These are phyloP conservation scores for Syzygium aqueum DNA, from an alignment of 345 rosid species.

Conservation along the genomic window DNA sequence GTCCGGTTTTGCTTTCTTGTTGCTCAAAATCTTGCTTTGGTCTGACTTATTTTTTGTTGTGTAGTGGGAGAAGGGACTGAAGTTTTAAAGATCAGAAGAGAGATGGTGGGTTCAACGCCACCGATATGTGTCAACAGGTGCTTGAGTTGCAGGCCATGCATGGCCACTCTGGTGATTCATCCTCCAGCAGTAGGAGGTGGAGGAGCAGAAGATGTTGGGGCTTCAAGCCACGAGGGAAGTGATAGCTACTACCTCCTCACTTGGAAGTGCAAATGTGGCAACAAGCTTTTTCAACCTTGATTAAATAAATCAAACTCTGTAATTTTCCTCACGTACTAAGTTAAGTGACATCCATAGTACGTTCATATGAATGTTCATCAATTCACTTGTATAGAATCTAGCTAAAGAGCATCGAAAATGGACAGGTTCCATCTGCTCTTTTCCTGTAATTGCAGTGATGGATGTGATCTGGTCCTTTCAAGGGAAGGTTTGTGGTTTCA, in stretches of 20 bases:
- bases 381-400: not conserved
- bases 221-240: not conserved
- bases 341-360: not conserved
- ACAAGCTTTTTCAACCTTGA: constrained; percentile 26
- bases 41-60: constrained; percentile 2
- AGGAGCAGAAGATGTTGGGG: not conserved
- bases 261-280: constrained; percentile 44
- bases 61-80: not conserved
- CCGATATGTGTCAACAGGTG: constrained; percentile 29
- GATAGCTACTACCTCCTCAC: constrained; percentile 25
- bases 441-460: not conserved
- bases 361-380: not conserved
- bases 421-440: not conserved
- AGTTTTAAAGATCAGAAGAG: not conserved
- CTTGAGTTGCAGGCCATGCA: constrained; percentile 5
- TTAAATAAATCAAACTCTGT: not conserved
- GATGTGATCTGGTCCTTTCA: not conserved
- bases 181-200: not conserved
- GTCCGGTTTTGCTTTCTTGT: not conserved
- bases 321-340: not conserved
- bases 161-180: not conserved
- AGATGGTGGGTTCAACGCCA: constrained; percentile 35
- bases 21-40: not conserved
- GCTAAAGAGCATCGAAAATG: not conserved
- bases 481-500: not conserved